Evolutionary conservation across 2,329 filamentous ascomycete species (phyloP), one percentile per base, ranked within the genome.

Genomic region (Aspergillus viridinutans): DNA sequence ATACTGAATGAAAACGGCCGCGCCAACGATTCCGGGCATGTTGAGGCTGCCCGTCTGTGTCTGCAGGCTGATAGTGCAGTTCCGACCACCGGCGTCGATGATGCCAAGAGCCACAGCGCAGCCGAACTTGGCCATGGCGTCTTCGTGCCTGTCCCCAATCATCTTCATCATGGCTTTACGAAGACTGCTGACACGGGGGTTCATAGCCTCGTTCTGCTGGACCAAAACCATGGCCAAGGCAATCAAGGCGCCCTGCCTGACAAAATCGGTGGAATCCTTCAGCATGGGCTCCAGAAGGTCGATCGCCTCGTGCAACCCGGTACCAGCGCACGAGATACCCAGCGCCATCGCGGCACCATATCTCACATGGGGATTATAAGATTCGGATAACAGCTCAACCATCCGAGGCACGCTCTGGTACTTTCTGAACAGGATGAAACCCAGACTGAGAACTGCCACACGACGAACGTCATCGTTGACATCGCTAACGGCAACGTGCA

Each of bases 81-180:
- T 99, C 59, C 95, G 90, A 51, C 94, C 94, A 72, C 95, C 94
- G 60, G 94, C 94, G 76, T 99, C 94, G 59, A 99, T 96, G 73
- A 99, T 97, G 69, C 94, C 94, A 20, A 99, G 83, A 9, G 94
- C 94, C 26, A 99, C 83, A 49, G 94, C 90, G 65, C 91, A 93
- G 67, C 94, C 94, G 64, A 99, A 99, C 75, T 99, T 99, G 71
- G 94, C 95, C 93, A 99, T 97, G 58, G 94, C 94, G 79, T 99
- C 94, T 74, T 99, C 94, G 67, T 99, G 94, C 53, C 94, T 88
- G 73, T 99, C 94, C 42, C 89, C 86, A 25, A 97, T 87, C 56
- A 97, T 91, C 82, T 96, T 97, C 79, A 91, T 89, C 60, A 99
- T 85, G 3, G 90, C 92, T 80, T 97, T 97, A 67, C 94, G 88